Base-by-base conservation (phyloP, 306 rosid genomes). In the Gillenia trifoliata region DNA sequence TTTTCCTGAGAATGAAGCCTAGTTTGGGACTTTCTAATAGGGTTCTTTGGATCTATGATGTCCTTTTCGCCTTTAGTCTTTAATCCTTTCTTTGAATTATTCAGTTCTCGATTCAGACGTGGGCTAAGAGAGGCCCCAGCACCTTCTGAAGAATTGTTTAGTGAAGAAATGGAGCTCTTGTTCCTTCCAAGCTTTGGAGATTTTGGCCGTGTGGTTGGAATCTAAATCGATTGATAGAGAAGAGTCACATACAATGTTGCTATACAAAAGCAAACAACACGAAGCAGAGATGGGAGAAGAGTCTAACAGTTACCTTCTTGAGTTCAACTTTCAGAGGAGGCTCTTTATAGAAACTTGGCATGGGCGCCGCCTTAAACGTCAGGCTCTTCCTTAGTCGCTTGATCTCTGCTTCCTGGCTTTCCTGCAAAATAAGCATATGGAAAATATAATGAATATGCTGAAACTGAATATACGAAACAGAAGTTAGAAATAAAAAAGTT, bases 321-420 rank as follows among this genome's bases (percentile, higher is more conserved):
- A 94, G 78, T 85, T 91, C 98, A 81, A 80, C 74, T 83, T 83
- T 94, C 49, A 87, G 96, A 80, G 89, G 97, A 75, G 98, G 97
- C 81, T 94, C 98, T 76, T 85, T 94, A 28, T 94, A 94, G 89
- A 94, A 94, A 83, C 74, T 87, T 34, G 98, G 98, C 97, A 94
- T 90, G 56, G 98, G 96, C 28, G 96, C 74, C 29, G 98, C 98
- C 84, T 84, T 94, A 73, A 94, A 94, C 79, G 87, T 72, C 95
- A 94, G 38, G 50, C 70, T 87, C 80, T 94, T 94, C 81, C 98
- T 90, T 76, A 94, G 82, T 76, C 72, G 84, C 88, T 91, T 94
- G 80, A 94, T 92, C 90, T 94, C 97, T 23, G 86, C 95, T 73
- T 90, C 93, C 68, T 89, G 96, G 80, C 65, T 80, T 80, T 94